Conservation (phyloP, 768 basidiomycete genomes). For the Leccinellum rugosiceps region DNA sequence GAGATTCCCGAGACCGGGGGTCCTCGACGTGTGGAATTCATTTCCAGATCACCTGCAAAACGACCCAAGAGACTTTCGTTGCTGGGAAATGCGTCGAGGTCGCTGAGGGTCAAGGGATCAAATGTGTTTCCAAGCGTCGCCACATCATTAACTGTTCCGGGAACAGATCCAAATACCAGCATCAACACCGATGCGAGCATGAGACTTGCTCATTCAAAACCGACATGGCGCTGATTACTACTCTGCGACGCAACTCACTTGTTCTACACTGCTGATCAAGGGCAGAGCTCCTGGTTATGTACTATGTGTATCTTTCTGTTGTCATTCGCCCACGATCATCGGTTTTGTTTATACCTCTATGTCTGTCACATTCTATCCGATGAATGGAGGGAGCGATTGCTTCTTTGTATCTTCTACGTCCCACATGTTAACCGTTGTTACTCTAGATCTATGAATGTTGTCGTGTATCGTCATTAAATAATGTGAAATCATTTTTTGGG, state of each 20-base stretch:
- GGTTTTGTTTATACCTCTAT: conserved; percentile 21
- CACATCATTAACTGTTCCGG: conserved; percentile 27
- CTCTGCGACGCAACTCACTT: conserved; percentile 1
- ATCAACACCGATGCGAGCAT: conserved; percentile 48
- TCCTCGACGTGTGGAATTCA: conserved; percentile 42
- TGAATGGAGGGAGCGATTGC: conserved; percentile 5
- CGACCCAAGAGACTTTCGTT: conserved; percentile 57
- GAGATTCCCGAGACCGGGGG: conserved; percentile 34
- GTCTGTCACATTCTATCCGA: conserved; percentile 7
- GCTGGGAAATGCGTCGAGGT: conserved; percentile 37
- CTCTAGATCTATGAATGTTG: conserved; percentile 26
- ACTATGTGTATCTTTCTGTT: conserved; percentile 9
- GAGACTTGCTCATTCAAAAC: conserved; percentile 38
- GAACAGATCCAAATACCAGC: conserved; percentile 41
- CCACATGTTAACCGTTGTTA: conserved; percentile 26
- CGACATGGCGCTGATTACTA: conserved; percentile 54
- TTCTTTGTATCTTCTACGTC: background rate
- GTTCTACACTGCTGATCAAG: conserved; percentile 10
- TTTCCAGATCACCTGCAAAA: conserved; percentile 53
- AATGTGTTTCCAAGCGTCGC: conserved; percentile 30
- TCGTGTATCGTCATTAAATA: conserved; percentile 16
- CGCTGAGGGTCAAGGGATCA: conserved; percentile 33
- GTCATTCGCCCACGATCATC: conserved; percentile 7
- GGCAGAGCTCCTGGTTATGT: conserved; percentile 17
- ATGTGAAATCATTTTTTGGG: conserved; percentile 8